Evolutionary conservation across 2,329 filamentous ascomycete species (phyloP).

Genomic region (Huntiella decipiens): DNA sequence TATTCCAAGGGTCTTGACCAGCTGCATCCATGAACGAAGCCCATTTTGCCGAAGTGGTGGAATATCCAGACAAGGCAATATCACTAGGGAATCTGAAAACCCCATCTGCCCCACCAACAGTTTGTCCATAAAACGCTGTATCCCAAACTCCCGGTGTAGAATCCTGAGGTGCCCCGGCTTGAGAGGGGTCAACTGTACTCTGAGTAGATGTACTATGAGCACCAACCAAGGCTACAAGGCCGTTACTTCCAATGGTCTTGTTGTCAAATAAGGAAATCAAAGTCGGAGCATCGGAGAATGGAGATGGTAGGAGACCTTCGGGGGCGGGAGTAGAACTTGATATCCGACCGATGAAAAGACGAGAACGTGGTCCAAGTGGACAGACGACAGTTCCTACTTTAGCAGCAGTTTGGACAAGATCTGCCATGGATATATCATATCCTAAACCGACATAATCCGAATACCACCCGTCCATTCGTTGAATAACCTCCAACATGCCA

Average conservation of each 20-base stretch:
- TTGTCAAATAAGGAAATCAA: constrained; percentile 29
- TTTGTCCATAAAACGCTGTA: constrained; percentile 28
- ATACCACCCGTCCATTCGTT: constrained; percentile 21
- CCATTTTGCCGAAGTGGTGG: constrained; percentile 21
- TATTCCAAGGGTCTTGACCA: constrained; percentile 23
- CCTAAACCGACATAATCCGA: constrained; percentile 20
- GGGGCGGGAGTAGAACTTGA: constrained; percentile 24
- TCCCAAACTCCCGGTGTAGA: constrained; percentile 35
- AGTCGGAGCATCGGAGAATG: constrained; percentile 25
- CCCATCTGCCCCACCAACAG: constrained; percentile 15
- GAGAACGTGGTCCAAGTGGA: constrained; percentile 27
- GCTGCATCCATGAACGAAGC: constrained; percentile 18
- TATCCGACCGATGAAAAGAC: constrained; percentile 31
- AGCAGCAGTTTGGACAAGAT: constrained; percentile 34
- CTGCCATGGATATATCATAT: constrained; percentile 28
- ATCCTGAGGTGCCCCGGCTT: constrained; percentile 29
- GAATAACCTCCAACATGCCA: constrained; percentile 27
- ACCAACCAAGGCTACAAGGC: constrained; percentile 34
- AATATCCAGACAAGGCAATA: constrained; percentile 20
- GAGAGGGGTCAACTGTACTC: constrained; percentile 22
- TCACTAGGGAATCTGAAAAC: constrained; percentile 26
- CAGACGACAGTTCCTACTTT: constrained; percentile 30
- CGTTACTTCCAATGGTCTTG: constrained; percentile 32
- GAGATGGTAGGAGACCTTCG: constrained; percentile 24
- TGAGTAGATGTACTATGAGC: constrained; percentile 34